phyloP scores from a whole-genome alignment of 2,329 filamentous ascomycete species.

The Colletotrichum truncatum region DNA sequence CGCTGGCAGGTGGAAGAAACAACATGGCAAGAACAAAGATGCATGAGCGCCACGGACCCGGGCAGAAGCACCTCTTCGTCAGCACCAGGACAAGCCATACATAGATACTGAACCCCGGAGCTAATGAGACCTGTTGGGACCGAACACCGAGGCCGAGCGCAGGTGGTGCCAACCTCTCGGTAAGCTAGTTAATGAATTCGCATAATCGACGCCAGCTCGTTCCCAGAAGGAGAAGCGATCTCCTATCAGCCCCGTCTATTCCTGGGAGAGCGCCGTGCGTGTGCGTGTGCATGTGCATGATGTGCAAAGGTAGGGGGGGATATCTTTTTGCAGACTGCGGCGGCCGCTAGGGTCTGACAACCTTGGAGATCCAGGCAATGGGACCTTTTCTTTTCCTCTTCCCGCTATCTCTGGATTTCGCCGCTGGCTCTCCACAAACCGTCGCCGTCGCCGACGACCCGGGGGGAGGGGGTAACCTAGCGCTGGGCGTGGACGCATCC shows the following conservation, averaged over 20 bases:
- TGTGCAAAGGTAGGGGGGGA: background rate
- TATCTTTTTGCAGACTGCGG: background rate
- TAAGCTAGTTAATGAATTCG: conserved; percentile 4
- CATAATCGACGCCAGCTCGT: background rate
- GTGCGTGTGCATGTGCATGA: background rate
- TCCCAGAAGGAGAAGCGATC: background rate
- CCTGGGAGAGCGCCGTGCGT: background rate
- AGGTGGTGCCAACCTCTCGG: conserved; percentile 8
- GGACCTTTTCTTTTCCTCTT: background rate
- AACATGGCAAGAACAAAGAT: no score
- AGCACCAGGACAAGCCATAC: no score
- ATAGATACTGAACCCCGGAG: no score
- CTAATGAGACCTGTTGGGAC: background rate
- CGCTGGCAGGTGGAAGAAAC: no score
- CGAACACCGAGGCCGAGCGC: background rate
- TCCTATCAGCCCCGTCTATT: conserved; percentile 10
- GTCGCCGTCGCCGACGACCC: background rate
- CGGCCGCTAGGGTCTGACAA: background rate
- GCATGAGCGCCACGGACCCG: no score
- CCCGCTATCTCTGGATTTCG: background rate
- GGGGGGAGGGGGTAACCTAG: background rate
- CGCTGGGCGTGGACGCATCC: conserved; percentile 8
- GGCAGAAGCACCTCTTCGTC: no score
- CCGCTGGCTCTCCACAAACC: background rate
- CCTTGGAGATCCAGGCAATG: background rate